Evolutionary conservation across 2,329 filamentous ascomycete genomes (phyloP).

Genomic region (Exophiala xenobiotica): DNA sequence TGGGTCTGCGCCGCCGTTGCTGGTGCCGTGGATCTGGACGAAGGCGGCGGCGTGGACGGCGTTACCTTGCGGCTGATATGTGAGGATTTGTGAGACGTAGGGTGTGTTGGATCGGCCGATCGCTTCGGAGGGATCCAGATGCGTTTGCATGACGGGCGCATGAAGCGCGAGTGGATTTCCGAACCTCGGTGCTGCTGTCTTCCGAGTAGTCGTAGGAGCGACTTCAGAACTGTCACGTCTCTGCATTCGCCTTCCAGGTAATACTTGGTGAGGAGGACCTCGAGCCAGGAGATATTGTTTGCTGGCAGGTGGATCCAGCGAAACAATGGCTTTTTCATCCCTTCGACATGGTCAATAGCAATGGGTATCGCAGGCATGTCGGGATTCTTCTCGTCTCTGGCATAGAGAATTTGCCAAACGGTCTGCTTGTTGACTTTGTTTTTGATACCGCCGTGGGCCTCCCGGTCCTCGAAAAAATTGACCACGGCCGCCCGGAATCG

Average conservation of each 20-base stretch:
- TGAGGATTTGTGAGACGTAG: slow-evolving; percentile 3
- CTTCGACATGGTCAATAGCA: slow-evolving; percentile 47
- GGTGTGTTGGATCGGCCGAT: slow-evolving; percentile 1
- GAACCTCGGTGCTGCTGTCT: slow-evolving; percentile 33
- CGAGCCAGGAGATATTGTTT: slow-evolving; percentile 61
- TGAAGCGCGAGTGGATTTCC: slow-evolving; percentile 36
- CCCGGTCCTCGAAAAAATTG: slow-evolving; percentile 44
- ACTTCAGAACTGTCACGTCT: slow-evolving; percentile 65
- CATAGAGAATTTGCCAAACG: slow-evolving; percentile 55
- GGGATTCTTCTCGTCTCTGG: slow-evolving; percentile 43
- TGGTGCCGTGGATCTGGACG: neutral
- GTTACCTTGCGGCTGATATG: neutral
- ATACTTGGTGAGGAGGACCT: slow-evolving; percentile 62
- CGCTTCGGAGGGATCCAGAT: slow-evolving; percentile 1
- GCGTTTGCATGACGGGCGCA: slow-evolving; percentile 23
- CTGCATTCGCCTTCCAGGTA: slow-evolving; percentile 63
- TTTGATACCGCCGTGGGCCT: neutral
- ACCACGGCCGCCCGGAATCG: slow-evolving; percentile 55
- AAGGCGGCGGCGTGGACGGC: neutral
- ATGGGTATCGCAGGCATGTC: slow-evolving; percentile 51
- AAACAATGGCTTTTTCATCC: slow-evolving; percentile 40
- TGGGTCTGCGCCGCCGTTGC: neutral
- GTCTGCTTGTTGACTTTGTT: slow-evolving; percentile 46
- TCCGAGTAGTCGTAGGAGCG: slow-evolving; percentile 38
- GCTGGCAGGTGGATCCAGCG: slow-evolving; percentile 52